phyloP scores from a whole-genome alignment of 208 protist genomes.

The Naegleria fowleri region DNA sequence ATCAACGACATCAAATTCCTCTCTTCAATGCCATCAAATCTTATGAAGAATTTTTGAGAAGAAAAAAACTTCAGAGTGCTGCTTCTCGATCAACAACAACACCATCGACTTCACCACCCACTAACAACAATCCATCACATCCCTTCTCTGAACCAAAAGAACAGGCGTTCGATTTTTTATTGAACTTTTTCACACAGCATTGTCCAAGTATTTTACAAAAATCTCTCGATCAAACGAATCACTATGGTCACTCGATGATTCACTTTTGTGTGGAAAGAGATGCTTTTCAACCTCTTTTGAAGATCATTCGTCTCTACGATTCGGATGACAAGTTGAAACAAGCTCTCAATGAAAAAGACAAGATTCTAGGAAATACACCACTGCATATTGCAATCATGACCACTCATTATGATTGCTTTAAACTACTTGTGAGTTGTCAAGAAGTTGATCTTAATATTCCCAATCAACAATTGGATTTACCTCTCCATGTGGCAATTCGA shows the following conservation, averaged over 20 bases:
- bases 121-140: background rate
- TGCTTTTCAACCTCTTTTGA: background rate
- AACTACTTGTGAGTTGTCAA: background rate
- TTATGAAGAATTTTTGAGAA: background rate
- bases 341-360: background rate
- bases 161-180: background rate
- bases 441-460: background rate
- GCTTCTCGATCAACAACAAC: background rate
- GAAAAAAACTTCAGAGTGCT: background rate
- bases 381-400: background rate
- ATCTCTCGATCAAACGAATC: background rate
- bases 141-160: background rate
- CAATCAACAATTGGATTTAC: background rate
- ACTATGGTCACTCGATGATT: background rate
- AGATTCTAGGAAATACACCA: background rate
- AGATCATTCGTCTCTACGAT: background rate
- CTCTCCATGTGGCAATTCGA: background rate
- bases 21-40: background rate
- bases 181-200: background rate
- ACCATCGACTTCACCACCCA: no score
- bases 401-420: background rate
- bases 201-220: background rate
- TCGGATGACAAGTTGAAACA: background rate
- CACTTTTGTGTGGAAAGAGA: background rate
- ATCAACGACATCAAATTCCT: background rate